Evolutionary conservation across 257 asterid species (phyloP), one percentile per base, ranked within the genome.

Genomic region (Plantago elongata): DNA sequence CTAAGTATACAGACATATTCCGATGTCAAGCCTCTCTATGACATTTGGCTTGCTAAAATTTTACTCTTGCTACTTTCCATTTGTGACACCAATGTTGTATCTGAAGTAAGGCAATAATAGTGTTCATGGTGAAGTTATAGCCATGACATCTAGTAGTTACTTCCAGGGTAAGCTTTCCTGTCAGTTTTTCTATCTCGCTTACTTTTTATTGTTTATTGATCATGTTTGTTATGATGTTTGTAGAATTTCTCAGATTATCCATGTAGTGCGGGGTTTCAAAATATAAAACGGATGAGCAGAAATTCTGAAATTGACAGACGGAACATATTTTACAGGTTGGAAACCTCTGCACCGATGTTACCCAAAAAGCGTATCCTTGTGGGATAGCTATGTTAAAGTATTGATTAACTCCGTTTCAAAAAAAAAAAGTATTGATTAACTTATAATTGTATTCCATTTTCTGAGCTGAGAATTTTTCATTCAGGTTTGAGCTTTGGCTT

Each of bases 301-400:
- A 85, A 76, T 71, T 65, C 79, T 65, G 90, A 75, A 79, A 82
- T 89, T 72, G 68, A 74, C 65, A 80, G 93, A 74, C 78, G 55
- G 46, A 45, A 62, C 69, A 77, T 92, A 45, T 83, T 92, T 63
- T 82, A 89, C 65, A 83, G 68, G 69, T 68, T 74, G 70, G 83
- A 81, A 56, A 70, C 68, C 43, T 82, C 80, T 66, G 68, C 89
- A 64, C 72, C 79, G 29, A 57, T 79, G 73, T 72, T 89, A 49
- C 96, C 97, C 15, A 77, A 75, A 71, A 82, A 78, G 15, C 96
- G 99, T 92, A 92, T 92, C 98, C 96, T 88, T 51, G 15, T n/a
- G n/a, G n/a, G n/a, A n/a, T n/a, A n/a, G n/a, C n/a, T n/a, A n/a
- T n/a, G n/a, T n/a, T n/a, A 22, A 22, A 22, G 27, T 1, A 22